Evolutionary conservation across 2,329 filamentous ascomycete species (phyloP), one percentile per base, ranked within the genome.

Genomic region (Penicillium sp.): DNA sequence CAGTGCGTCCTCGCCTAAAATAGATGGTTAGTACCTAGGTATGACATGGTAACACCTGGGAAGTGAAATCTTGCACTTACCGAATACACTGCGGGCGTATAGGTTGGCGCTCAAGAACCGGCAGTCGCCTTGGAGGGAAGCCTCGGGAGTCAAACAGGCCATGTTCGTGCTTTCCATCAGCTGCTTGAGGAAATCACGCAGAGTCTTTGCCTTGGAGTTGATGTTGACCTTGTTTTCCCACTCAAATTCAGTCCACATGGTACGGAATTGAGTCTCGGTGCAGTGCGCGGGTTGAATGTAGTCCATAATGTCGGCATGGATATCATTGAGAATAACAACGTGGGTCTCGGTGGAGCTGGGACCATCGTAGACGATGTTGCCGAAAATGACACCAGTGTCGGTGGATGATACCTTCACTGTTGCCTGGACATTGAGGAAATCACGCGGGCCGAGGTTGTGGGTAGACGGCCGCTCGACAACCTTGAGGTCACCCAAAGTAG

Each of bases 181-280:
- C 62, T 94, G 84, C 53, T 86, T 83, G 48, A 98, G 71, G 78
- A 98, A 98, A 13, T 93, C 87, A 33, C 90, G 80, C 44, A 98
- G 74, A 17, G 79, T 84, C 72, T 90, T 94, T 51, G 86, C 87
- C 74, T 95, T 96, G 48, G 86, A 93, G 69, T 95, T 95, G 71
- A 98, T 96, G 71, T 98, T 98, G 66, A 98, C 90, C 77, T 98
- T 98, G 72, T 98, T 98, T 74, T 98, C 92, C 92, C 92, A 98
- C 64, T 98, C 92, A 52, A 98, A 98, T 62, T 98, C 92, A 25
- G 92, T 98, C 92, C 92, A 98, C 92, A 98, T 98, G n/a, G 87
- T 94, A 43, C 92, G 80, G 81, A 98, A 98, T 59, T 96, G 88
- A 8, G 90, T 95, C 73, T 98, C 92, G 3, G 87, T 92, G 74